Evolutionary conservation across 2,329 filamentous ascomycete genomes (phyloP).

Genomic region (Metarhizium guizhouense): DNA sequence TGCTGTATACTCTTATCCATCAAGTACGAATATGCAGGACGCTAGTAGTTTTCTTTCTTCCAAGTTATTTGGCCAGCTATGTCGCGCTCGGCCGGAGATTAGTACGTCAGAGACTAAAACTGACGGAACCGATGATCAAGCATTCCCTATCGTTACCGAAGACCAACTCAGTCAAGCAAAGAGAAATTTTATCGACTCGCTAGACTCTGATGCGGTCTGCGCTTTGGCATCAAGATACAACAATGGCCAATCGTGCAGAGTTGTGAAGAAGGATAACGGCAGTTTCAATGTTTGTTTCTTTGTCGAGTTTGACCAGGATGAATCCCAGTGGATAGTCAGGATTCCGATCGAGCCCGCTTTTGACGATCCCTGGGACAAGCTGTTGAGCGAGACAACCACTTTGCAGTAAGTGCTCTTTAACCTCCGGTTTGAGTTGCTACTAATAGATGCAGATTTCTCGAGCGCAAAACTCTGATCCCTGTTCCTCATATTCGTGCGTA

Average conservation of each 20-base stretch:
- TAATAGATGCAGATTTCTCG: conserved; percentile 12
- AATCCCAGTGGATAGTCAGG: conserved; percentile 13
- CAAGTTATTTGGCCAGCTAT: not conserved
- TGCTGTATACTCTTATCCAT: not conserved
- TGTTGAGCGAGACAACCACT: conserved; percentile 17
- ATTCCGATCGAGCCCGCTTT: conserved; percentile 15
- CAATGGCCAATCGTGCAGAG: conserved; percentile 8
- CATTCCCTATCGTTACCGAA: not conserved
- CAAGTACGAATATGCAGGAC: not conserved
- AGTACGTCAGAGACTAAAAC: not conserved
- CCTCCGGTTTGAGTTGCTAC: not conserved
- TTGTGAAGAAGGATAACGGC: conserved; percentile 10
- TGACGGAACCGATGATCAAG: not conserved
- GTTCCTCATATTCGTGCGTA: conserved; percentile 13
- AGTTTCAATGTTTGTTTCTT: conserved; percentile 16
- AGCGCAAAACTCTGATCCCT: conserved; percentile 13
- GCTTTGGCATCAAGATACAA: conserved; percentile 13
- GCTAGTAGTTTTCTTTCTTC: not conserved
- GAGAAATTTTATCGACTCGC: conserved; percentile 12
- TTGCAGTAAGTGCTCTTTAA: conserved; percentile 9
- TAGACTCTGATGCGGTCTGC: conserved; percentile 12
- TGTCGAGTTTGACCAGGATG: conserved; percentile 8
- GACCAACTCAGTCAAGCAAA: not conserved
- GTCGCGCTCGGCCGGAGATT: not conserved
- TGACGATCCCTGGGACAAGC: conserved; percentile 15